Evolutionary conservation across 805 yeast genomes (phyloP).

Genomic region (Ogataea philodendri): DNA sequence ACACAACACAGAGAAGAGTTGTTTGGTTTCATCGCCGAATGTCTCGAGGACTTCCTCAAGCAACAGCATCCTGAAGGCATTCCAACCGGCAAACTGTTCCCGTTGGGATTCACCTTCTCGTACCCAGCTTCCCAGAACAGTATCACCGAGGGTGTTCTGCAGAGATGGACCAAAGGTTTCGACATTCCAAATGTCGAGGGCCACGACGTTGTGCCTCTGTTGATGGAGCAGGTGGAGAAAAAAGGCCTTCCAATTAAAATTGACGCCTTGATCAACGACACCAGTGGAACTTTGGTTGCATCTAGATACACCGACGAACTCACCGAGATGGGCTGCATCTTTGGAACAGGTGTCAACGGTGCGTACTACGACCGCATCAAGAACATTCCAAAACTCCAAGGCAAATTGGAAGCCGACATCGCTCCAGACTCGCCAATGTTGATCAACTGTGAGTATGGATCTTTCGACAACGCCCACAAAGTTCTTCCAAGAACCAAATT

Average conservation of each 20-base stretch:
- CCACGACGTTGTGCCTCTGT: conserved; percentile 87
- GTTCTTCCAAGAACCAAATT: conserved; percentile 89
- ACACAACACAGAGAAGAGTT: conserved; percentile 70
- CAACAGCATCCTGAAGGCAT: conserved; percentile 72
- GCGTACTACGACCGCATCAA: conserved; percentile 83
- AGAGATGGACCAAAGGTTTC: conserved; percentile 98
- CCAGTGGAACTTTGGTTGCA: conserved; percentile 96
- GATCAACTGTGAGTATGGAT: conserved; percentile 98
- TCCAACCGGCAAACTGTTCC: conserved; percentile 50
- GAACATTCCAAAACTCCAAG: conserved; percentile 82
- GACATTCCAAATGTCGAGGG: conserved; percentile 96
- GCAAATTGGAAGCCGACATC: conserved; percentile 66
- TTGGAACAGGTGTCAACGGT: conserved; percentile 98
- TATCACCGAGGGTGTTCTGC: conserved; percentile 83
- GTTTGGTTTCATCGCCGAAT: conserved; percentile 86
- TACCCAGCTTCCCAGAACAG: conserved; percentile 85
- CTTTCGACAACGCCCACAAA: conserved; percentile 88
- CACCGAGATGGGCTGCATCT: conserved; percentile 94
- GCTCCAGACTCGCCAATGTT: conserved; percentile 76
- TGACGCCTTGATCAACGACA: conserved; percentile 94
- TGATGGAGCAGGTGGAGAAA: conserved; percentile 70
- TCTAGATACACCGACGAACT: conserved; percentile 89
- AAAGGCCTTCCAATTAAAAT: conserved; percentile 78
- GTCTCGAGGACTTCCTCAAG: conserved; percentile 68
- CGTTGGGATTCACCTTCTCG: conserved; percentile 94